Conservation (phyloP, 2,329 filamentous ascomycete species). For the Ophiostoma triangulosporum region DNA sequence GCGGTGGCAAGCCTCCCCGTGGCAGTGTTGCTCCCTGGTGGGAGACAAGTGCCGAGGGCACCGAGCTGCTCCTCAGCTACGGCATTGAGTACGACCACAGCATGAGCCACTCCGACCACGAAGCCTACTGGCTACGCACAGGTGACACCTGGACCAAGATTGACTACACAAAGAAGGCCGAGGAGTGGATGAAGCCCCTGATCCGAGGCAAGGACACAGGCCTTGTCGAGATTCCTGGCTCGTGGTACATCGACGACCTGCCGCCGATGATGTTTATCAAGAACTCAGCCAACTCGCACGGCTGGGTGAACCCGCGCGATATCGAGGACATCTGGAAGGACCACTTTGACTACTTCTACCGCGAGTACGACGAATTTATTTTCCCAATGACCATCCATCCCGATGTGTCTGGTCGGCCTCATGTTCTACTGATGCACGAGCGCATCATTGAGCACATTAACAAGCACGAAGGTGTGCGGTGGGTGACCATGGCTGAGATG, state of each 20-base stretch:
- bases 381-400: constrained; percentile 70
- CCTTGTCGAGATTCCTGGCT: constrained; percentile 51
- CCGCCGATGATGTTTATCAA: constrained; percentile 65
- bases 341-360: constrained; percentile 61
- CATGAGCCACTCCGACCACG: constrained; percentile 52
- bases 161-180: constrained; percentile 47
- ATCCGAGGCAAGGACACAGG: constrained; percentile 45
- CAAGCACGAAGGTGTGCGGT: constrained; percentile 34
- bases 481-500: constrained; percentile 49
- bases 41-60: constrained; percentile 57
- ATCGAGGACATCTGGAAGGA: constrained; percentile 52
- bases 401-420: constrained; percentile 57
- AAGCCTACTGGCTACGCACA: constrained; percentile 49
- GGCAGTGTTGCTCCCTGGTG: constrained; percentile 64
- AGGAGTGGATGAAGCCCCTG: constrained; percentile 54
- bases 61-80: constrained; percentile 49
- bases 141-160: constrained; percentile 56
- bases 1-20: constrained; percentile 55
- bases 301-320: constrained; percentile 40
- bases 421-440: constrained; percentile 40
- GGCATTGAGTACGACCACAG: constrained; percentile 58
- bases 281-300: constrained; percentile 49
- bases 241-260: constrained; percentile 51
- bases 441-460: constrained; percentile 15
- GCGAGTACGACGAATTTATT: constrained; percentile 63